Evolutionary conservation across 768 basidiomycete species (phyloP).

Genomic region (Tulasnella sp.): DNA sequence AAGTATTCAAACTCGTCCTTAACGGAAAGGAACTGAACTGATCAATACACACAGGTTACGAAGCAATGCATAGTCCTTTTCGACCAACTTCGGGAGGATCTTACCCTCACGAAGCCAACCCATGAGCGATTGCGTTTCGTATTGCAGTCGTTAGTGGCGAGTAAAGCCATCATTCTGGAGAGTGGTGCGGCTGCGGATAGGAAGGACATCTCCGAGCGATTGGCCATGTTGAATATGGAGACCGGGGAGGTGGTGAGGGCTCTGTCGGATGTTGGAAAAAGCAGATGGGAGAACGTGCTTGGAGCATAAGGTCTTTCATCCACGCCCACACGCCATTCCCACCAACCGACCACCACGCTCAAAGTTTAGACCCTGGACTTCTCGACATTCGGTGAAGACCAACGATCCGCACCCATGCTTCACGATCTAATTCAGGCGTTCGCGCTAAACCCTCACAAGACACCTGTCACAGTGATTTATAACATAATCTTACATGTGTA

Average conservation of each 20-base stretch:
- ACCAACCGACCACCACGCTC: too few species aligned
- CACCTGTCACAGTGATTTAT: too few species aligned
- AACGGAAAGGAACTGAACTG: conserved; percentile 11
- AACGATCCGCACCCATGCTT: background rate
- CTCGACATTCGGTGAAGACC: background rate
- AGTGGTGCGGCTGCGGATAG: conserved; percentile 51
- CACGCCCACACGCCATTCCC: too few species aligned
- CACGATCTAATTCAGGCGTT: background rate
- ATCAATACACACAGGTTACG: conserved; percentile 50
- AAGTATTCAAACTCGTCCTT: background rate
- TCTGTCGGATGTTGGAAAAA: conserved; percentile 66
- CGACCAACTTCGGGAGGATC: conserved; percentile 43
- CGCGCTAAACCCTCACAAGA: too few species aligned
- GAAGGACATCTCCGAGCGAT: conserved; percentile 62
- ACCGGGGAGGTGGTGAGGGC: conserved; percentile 80
- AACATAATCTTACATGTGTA: too few species aligned
- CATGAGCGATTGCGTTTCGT: conserved; percentile 62
- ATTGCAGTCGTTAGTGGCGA: conserved; percentile 70
- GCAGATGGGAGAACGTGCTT: conserved; percentile 40
- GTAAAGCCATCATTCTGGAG: conserved; percentile 72
- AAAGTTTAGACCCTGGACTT: too few species aligned
- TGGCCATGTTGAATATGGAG: conserved; percentile 79
- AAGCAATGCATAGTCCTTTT: conserved; percentile 60
- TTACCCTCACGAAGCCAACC: conserved; percentile 54
- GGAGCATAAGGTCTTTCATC: conserved; percentile 29